Evolutionary conservation across 345 rosid species (phyloP), one percentile per base, ranked within the genome.

Genomic region (Euphorbia peplus): DNA sequence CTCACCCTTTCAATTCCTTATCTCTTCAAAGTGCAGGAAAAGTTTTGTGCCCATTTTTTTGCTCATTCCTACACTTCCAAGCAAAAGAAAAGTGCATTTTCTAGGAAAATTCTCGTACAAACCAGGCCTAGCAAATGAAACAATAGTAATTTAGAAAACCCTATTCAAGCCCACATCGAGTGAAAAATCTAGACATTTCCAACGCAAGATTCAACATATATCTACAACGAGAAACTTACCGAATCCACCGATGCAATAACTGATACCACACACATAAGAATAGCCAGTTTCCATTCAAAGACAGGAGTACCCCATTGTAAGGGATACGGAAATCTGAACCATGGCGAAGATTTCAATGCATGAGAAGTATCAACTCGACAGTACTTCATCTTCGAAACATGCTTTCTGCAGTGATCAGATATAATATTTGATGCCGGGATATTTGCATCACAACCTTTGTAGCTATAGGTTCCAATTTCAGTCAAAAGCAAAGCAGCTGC

Each of bases 271-370:
- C 97, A 95, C 99, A 95, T 91, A 56, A 91, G 91, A 37, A 91
- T 56, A 68, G 96, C 90, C 97, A 88, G 82, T 79, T 95, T 89
- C 97, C 97, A 91, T 69, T 71, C 77, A 73, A 95, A 87, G 65
- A 91, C 83, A 19, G 99, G 99, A 70, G 91, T 85, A 63, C 99
- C 99, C 99, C 99, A 95, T 73, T 95, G 97, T 70, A 95, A 75
- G 24, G 99, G 99, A 76, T 89, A 95, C 66, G 97, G 99, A 80
- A 95, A 88, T 78, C 99, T 89, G 75, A 93, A 91, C 97, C 97
- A 91, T 37, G 98, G 97, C 57, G 97, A 86, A 42, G 89, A 83
- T 75, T 72, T 85, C 73, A 93, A 75, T n/a, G 90, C 95, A 62
- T 89, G 88, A 67, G 92, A 91, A 63, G 95, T 88, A 78, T 91